Evolutionary conservation across 2,329 filamentous ascomycete genomes (phyloP), one percentile per base, ranked within the genome.

Genomic region (Microsporum ferrugineum): DNA sequence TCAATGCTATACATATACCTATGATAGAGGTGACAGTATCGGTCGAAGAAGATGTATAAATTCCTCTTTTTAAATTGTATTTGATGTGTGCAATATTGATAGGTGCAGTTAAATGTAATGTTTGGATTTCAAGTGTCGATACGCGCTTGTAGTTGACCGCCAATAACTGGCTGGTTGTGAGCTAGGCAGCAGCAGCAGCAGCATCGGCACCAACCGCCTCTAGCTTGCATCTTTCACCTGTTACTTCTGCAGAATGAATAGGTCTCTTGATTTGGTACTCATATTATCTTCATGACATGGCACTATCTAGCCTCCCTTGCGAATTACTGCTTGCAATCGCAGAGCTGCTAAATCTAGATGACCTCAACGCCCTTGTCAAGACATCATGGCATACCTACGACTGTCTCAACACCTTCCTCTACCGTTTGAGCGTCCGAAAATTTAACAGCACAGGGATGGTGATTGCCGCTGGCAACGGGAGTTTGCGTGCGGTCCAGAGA

Each of bases 391-490:
- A 39, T 17, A 41, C 62, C 17, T 60, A 64, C 59, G 12, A 43
- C 17, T 39, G 62, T n/a, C 49, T 66, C 27, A 63, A 65, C 33
- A n/a, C 34, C 2, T 58, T 61, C 31, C 61, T 66, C n/a, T 65
- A 66, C 58, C 61, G 49, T 10, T 41, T 58, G 4, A 61, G 63
- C 57, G 31, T 38, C 7, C 17, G 51, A 34, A 27, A 10, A 10
- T 29, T 7, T 27, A 3, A 23, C 8, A 8, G 43, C 5, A 2
- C n/a, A 10, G 43, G 43, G 1, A 7, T 29, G 23, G 43, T 47
- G 43, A 10, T 17, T 3, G 43, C 43, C n/a, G 43, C 43, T 47
- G 43, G 23, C n/a, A 23, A 47, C 1, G 43, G 43, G 8, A 23
- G 5, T 10, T 23, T 23, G 23, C 2, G 43, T 1, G n/a, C 43